phyloP scores from a whole-genome alignment of 331 rosid species.

The Stylosanthes scabra region DNA sequence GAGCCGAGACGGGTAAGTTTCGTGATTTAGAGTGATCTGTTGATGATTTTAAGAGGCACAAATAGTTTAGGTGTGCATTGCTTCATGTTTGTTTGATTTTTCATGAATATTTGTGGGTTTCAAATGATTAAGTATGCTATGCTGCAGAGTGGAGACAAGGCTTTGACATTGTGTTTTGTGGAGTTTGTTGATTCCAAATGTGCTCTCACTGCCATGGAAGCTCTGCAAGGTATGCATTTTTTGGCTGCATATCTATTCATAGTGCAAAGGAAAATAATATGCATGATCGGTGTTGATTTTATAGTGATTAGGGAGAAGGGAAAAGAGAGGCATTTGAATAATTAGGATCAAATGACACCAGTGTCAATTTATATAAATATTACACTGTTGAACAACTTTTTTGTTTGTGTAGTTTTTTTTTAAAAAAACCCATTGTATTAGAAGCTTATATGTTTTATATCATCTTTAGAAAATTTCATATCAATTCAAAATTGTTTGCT shows the following conservation, averaged over 20 bases:
- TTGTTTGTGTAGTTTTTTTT: no score
- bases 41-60: conserved; percentile 12
- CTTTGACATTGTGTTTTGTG: conserved; percentile 76
- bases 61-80: conserved; percentile 1
- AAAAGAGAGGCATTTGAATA: not conserved
- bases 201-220: conserved; percentile 76
- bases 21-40: conserved; percentile 16
- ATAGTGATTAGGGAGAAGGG: not conserved
- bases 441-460: no score
- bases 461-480: no score
- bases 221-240: conserved; percentile 67
- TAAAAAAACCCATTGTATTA: not conserved
- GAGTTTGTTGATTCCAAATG: conserved; percentile 66
- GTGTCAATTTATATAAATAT: no score
- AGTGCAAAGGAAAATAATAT: conserved; percentile 22
- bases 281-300: conserved; percentile 8
- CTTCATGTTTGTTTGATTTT: conserved; percentile 13
- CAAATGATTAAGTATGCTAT: conserved; percentile 26
- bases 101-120: conserved; percentile 31
- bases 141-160: conserved; percentile 83
- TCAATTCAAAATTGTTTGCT: no score
- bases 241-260: conserved; percentile 2
- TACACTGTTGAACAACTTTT: no score
- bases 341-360: no score
- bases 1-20: conserved; percentile 83